Percentiles rank a stretch among this genome's conserved stretches.
Evolutionary conservation across 257 asterid genomes (phyloP).

Genomic region (Knoxia roxburghii): DNA sequence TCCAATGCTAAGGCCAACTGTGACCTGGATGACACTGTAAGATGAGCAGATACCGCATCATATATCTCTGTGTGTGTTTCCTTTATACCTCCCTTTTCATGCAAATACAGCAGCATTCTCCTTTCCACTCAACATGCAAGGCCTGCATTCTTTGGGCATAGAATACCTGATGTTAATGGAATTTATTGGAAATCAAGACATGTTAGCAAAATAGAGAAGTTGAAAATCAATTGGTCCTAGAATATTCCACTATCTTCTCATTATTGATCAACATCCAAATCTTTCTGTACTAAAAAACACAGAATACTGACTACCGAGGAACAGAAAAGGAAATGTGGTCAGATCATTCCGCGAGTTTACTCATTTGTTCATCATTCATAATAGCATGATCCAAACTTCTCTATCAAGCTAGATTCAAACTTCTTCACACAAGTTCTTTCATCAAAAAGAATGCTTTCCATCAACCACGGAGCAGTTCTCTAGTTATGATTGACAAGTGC

Average conservation of each 20-base stretch:
- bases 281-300: not conserved
- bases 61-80: not conserved
- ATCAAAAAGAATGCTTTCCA: not conserved
- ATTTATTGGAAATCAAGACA: not conserved
- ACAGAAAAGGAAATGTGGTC: not conserved
- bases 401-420: not conserved
- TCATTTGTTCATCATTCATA: not conserved
- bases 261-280: not conserved
- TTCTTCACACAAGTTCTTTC: not conserved
- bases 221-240: not conserved
- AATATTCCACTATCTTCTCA: not conserved
- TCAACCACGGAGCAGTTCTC: not conserved
- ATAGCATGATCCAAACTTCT: not conserved
- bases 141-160: not conserved
- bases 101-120: not conserved
- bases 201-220: not conserved
- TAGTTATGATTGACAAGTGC: conserved; percentile 1
- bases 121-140: conserved; percentile 8
- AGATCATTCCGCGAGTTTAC: too few relatives aligned
- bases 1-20: not conserved
- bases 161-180: not conserved
- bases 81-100: not conserved
- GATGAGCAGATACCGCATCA: not conserved
- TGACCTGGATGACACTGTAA: conserved; percentile 3
- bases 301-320: not conserved